Percentiles rank a stretch among this genome's conserved stretches.
Evolutionary conservation across 2,329 filamentous ascomycete species (phyloP).

Genomic region (Ophiostoma tasmaniense): DNA sequence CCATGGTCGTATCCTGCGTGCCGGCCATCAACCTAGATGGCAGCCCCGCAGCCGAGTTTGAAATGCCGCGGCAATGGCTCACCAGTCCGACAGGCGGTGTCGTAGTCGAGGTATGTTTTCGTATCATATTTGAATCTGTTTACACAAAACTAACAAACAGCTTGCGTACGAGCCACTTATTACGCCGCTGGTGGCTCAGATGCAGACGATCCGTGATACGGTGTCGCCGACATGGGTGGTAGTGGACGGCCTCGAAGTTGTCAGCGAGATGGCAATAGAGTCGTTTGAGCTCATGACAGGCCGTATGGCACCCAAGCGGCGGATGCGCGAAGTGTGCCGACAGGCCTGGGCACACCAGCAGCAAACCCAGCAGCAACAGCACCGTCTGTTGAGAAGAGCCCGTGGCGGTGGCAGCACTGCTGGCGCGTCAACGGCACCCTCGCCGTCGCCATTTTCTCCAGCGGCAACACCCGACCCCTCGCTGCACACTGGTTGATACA

Average conservation of each 20-base stretch:
- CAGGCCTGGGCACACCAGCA: slow-evolving; percentile 35
- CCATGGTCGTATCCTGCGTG: slow-evolving; percentile 64
- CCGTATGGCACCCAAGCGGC: slow-evolving; percentile 56
- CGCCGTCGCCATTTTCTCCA: not conserved
- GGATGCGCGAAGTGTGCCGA: slow-evolving; percentile 55
- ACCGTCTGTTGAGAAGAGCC: not conserved
- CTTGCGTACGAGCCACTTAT: slow-evolving; percentile 63
- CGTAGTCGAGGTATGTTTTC: slow-evolving; percentile 45
- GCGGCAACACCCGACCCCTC: not conserved
- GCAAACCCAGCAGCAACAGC: slow-evolving; percentile 6
- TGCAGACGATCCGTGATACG: slow-evolving; percentile 42
- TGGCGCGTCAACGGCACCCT: not conserved
- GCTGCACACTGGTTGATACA: not conserved
- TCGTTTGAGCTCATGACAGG: slow-evolving; percentile 72
- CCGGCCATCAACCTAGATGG: slow-evolving; percentile 55
- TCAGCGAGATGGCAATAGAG: slow-evolving; percentile 66
- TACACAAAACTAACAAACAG: slow-evolving; percentile 15
- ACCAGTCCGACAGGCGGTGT: slow-evolving; percentile 43
- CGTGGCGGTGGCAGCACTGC: not conserved
- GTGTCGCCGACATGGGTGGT: slow-evolving; percentile 57
- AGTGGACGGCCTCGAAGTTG: slow-evolving; percentile 62
- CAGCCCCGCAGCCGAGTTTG: slow-evolving; percentile 57
- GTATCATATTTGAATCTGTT: too few species aligned
- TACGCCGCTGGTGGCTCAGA: slow-evolving; percentile 60
- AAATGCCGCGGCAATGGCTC: slow-evolving; percentile 57